These are phyloP conservation scores for Citrullus amarus DNA, from an alignment of 306 rosid species.

Conservation along the genomic window DNA sequence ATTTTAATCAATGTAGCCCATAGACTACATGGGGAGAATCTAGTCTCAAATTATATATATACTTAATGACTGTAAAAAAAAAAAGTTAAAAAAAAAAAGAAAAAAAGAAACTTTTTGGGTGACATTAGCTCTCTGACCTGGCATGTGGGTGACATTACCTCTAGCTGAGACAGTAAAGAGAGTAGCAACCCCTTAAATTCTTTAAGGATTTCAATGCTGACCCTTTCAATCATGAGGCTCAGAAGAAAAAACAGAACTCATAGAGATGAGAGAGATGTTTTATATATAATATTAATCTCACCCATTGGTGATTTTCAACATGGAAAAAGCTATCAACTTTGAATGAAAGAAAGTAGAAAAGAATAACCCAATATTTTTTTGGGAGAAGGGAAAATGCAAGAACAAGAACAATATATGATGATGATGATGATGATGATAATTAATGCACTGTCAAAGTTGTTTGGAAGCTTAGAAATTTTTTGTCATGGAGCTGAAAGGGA, in stretches of 20 bases:
- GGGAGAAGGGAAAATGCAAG: neutral
- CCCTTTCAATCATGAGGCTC: slow-evolving; percentile 52
- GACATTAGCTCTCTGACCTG: neutral
- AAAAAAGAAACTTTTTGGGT: neutral
- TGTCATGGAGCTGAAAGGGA: neutral
- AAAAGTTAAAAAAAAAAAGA: neutral
- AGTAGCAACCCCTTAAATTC: neutral
- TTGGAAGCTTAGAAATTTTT: neutral
- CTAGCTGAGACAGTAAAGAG: too few relatives aligned
- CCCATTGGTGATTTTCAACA: neutral
- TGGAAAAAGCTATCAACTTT: neutral
- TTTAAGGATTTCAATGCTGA: slow-evolving; percentile 21
- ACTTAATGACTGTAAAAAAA: neutral
- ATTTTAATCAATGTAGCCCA: neutral
- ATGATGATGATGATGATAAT: neutral
- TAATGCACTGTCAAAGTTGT: neutral
- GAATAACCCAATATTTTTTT: too few relatives aligned
- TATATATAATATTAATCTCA: neutral
- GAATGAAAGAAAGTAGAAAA: neutral
- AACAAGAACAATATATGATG: neutral
- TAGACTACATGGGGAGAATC: too few relatives aligned
- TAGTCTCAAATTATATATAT: too few relatives aligned
- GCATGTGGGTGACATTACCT: slow-evolving; percentile 1
- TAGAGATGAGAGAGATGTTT: neutral
- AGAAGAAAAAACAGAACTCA: slow-evolving; percentile 20